Base-by-base conservation (phyloP, 768 basidiomycete genomes). In the Suillus luteus region DNA sequence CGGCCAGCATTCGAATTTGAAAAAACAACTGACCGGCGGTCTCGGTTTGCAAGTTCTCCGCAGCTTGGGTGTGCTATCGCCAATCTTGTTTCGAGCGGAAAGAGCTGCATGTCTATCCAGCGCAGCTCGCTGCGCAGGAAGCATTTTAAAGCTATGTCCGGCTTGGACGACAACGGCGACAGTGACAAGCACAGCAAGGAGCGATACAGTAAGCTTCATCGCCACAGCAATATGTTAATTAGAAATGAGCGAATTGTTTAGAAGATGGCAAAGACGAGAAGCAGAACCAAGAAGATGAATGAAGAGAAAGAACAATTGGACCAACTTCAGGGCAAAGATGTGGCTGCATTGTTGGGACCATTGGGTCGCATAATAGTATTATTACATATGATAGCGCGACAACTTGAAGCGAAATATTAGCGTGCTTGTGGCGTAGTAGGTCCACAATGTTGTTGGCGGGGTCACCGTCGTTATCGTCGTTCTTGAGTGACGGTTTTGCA, bases 131-230 rank as follows among this genome's bases (percentile, higher is more conserved):
- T 24, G 46, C n/a, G 22, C 80, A 61, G 77, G 68, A 58, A 77
- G 62, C 37, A 65, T 71, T 58, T 65, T 67, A 54, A 65, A 70
- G 51, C 69, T 76, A 65, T 75, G 75, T n/a, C 71, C 68, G 46
- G 73, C 77, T 55, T 74, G 69, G 58, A 69, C 75, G 55, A 68
- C 64, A 40, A 73, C 72, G 60, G 65, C 63, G 59, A 72, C 63
- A 51, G 68, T 67, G 55, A 67, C 67, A 64, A 79, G 68, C 49
- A 80, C 70, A 64, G 81, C 71, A 59, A 85, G 70, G 68, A 80
- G 64, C 43, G 81, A 71, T 66, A 78, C 70, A 60, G 76, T 68
- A 65, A 81, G 63, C 78, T 80, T 84, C 85, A 86, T 85, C 64
- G 65, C 33, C 33, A 35, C 60, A 44, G 22, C 60, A 57, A 62